phyloP scores from a whole-genome alignment of 2,329 filamentous ascomycete species.

The Nothomitra cinnamomea region DNA sequence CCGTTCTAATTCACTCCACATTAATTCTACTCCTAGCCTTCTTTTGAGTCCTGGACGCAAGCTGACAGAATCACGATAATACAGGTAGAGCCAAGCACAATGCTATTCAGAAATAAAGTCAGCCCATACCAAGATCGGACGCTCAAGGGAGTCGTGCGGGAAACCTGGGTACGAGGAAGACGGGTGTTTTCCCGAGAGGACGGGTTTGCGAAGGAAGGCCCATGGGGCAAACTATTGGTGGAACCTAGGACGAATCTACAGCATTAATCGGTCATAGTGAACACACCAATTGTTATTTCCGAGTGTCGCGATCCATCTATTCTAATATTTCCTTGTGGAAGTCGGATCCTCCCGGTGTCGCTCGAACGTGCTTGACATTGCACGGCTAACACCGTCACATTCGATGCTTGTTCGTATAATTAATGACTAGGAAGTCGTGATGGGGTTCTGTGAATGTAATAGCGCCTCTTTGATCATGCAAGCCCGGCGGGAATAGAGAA shows the following conservation, averaged over 20 bases:
- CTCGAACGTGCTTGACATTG: too few relatives aligned
- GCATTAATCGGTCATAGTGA: background rate
- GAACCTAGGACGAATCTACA: slow-evolving; percentile 16
- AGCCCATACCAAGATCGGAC: slow-evolving; percentile 73
- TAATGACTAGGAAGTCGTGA: too few relatives aligned
- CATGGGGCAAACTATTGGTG: slow-evolving; percentile 23
- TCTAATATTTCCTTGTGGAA: too few relatives aligned
- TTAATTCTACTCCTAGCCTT: background rate
- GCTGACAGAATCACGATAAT: slow-evolving; percentile 19
- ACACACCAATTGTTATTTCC: background rate
- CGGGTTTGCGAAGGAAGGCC: slow-evolving; percentile 23
- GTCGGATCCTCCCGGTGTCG: too few relatives aligned
- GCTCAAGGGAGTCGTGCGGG: slow-evolving; percentile 59
- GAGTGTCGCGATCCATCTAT: too few relatives aligned
- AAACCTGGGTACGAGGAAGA: slow-evolving; percentile 70
- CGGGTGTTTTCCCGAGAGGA: slow-evolving; percentile 57
- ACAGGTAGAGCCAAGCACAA: slow-evolving; percentile 38
- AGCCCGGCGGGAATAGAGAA: too few relatives aligned
- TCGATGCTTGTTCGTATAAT: too few relatives aligned
- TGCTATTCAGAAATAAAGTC: slow-evolving; percentile 91
- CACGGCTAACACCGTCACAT: too few relatives aligned
- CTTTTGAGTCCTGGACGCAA: background rate
- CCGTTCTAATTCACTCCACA: background rate
- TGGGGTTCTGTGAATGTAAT: too few relatives aligned
- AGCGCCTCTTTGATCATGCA: too few relatives aligned